Conservation (phyloP, 1,284 basidiomycete genomes). For the Pseudozyma tsukubaensis region DNA sequence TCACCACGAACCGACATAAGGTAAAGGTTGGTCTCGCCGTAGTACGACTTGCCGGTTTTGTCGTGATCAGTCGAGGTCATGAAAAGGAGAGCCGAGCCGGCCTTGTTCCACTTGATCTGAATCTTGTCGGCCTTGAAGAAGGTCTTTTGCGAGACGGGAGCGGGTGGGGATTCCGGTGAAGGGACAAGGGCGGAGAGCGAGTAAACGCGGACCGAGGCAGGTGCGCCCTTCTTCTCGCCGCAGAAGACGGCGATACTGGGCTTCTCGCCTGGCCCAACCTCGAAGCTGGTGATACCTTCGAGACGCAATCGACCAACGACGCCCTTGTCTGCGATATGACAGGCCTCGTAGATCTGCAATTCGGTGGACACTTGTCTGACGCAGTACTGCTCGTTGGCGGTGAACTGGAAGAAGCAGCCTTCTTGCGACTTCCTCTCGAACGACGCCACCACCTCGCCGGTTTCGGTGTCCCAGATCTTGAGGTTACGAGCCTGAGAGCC, state of each 20-base stretch:
- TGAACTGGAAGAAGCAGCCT: constrained; percentile 82
- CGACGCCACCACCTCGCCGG: constrained; percentile 81
- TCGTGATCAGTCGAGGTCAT: constrained; percentile 96
- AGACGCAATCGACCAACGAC: constrained; percentile 83
- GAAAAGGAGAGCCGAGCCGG: constrained; percentile 79
- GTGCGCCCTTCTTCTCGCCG: constrained; percentile 95
- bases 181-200: constrained; percentile 76
- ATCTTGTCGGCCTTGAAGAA: constrained; percentile 97
- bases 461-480: constrained; percentile 82
- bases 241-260: constrained; percentile 89
- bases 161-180: constrained; percentile 75
- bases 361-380: constrained; percentile 84
- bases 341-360: constrained; percentile 86
- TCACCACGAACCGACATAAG: constrained; percentile 93
- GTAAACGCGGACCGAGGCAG: constrained; percentile 88
- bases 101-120: constrained; percentile 94
- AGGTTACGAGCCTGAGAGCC: constrained; percentile 83
- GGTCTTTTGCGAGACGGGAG: constrained; percentile 76
- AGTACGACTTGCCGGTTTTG: constrained; percentile 96
- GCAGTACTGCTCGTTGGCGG: constrained; percentile 88
- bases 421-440: constrained; percentile 87
- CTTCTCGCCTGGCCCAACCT: constrained; percentile 83
- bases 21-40: constrained; percentile 95
- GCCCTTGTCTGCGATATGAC: constrained; percentile 79
- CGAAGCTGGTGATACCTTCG: constrained; percentile 81